phyloP scores from a whole-genome alignment of 2,329 filamentous ascomycete genomes.

The Beauveria sp. region DNA sequence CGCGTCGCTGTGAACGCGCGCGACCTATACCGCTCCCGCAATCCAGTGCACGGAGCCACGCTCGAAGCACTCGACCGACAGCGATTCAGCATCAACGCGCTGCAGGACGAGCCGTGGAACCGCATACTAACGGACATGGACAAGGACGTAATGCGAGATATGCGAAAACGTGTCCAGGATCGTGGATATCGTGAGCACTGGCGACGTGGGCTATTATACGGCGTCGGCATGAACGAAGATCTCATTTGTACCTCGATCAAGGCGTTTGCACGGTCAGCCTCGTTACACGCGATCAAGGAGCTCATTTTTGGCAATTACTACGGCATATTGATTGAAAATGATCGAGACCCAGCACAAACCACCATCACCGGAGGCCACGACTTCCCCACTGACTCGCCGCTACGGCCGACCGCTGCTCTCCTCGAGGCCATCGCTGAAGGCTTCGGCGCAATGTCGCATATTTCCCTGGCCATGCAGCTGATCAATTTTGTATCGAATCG shows the following conservation, averaged over 20 bases:
- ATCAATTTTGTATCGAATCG: conserved; percentile 54
- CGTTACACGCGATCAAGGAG: conserved; percentile 24
- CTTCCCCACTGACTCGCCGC: conserved; percentile 40
- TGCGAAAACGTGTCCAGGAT: conserved; percentile 20
- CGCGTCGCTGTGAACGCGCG: conserved; percentile 33
- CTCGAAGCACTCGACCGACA: conserved; percentile 24
- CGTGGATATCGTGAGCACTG: conserved; percentile 24
- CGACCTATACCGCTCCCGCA: conserved; percentile 24
- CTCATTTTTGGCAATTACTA: conserved; percentile 27
- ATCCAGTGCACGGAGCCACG: conserved; percentile 10
- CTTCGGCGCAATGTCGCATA: conserved; percentile 58
- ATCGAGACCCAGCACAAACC: conserved; percentile 15
- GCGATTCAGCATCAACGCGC: conserved; percentile 22
- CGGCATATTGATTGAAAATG: conserved; percentile 19
- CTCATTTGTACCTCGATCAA: conserved; percentile 35
- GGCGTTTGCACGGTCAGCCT: conserved; percentile 32
- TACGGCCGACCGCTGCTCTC: conserved; percentile 51
- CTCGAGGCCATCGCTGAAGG: conserved; percentile 60
- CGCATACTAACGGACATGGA: conserved; percentile 17
- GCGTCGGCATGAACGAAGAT: conserved; percentile 28
- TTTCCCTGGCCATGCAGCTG: conserved; percentile 49
- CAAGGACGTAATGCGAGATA: conserved; percentile 20
- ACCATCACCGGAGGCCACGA: conserved; percentile 26
- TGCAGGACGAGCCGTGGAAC: conserved; percentile 23
- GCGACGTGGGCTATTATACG: conserved; percentile 17